Base-by-base conservation (phyloP, 352 stramenopile species). In the Phytophthora nicotianae region DNA sequence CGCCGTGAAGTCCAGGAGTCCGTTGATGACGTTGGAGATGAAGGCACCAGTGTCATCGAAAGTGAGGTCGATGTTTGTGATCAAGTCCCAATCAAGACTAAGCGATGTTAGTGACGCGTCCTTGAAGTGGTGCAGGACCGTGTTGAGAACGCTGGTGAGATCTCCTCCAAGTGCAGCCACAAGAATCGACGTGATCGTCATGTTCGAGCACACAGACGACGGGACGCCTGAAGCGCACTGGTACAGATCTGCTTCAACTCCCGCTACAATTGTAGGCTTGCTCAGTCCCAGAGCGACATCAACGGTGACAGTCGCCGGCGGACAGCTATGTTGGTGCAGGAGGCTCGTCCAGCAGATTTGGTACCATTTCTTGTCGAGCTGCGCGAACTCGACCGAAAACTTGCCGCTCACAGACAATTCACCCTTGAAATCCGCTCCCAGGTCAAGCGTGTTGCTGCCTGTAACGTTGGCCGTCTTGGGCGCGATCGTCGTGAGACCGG, bases 341-440 rank as follows among this genome's bases (percentile, higher is more conserved):
- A 81, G 47, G 37, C 72, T 73, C 24, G 74, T 79, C 71, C 74
- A 85, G 68, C 74, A 85, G 43, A 88, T 78, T 56, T 79, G 56
- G 58, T 76, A 88, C 73, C 78, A 88, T 69, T 84, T 72, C 50
- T 82, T 66, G 73, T 88, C 66, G 24, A 81, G 35, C 68, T 88
- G 78, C 24, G 60, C 46, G 56, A 88, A 76, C 55, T 81, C 68
- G 41, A 88, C 65, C 38, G 55, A 65, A 38, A 85, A 67, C 21
- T 49, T 80, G 52, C 55, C 71, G 60, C 73, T 68, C 40, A 79
- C 29, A 17, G 71, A 51, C 26, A 85, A 20, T 45, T 63, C 58
- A 13, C 68, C 75, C 8, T 54, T 74, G 48, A 85, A 83, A 56
- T 74, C 38, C 26, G 71, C 69, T 33, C 67, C 75, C 10, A 85